Conservation (phyloP, 768 basidiomycete genomes). For the Serendipita sp. region DNA sequence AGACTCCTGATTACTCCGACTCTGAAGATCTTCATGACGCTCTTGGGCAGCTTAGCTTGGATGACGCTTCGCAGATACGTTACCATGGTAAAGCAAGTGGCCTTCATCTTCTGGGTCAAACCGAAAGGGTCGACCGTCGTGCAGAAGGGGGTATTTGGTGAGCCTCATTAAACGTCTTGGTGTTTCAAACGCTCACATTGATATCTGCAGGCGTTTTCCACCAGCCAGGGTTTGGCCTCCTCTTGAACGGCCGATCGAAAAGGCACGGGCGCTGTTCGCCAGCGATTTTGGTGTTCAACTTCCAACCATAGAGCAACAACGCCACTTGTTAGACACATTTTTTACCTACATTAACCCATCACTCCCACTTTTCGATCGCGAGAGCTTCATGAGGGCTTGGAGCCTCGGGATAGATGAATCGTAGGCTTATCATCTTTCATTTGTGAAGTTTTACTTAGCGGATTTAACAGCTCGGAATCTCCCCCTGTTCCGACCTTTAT, state of each 20-base stretch:
- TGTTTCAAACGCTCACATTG: neutral
- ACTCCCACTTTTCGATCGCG: conserved; percentile 64
- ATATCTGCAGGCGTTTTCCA: conserved; percentile 40
- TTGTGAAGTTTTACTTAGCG: neutral
- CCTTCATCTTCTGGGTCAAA: conserved; percentile 52
- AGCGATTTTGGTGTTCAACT: conserved; percentile 23
- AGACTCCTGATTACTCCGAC: conserved; percentile 7
- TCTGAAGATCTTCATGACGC: conserved; percentile 38
- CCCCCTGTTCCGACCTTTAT: neutral
- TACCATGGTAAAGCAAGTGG: conserved; percentile 81
- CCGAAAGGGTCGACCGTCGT: conserved; percentile 43
- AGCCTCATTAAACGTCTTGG: conserved; percentile 14
- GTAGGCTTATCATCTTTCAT: conserved; percentile 3
- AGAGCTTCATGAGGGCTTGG: conserved; percentile 31
- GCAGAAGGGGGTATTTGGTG: conserved; percentile 67
- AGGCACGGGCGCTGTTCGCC: neutral
- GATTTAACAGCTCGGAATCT: neutral
- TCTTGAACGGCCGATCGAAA: conserved; percentile 22
- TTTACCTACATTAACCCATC: conserved; percentile 68
- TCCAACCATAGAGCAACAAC: conserved; percentile 44
- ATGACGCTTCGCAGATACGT: conserved; percentile 72
- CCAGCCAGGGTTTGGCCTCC: conserved; percentile 83
- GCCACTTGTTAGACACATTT: conserved; percentile 58
- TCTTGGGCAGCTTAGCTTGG: conserved; percentile 71
- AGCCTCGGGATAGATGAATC: conserved; percentile 27